These are phyloP conservation scores for Debaryomyces psychrophilus DNA, from an alignment of 1,139 yeast species.

Conservation along the genomic window DNA sequence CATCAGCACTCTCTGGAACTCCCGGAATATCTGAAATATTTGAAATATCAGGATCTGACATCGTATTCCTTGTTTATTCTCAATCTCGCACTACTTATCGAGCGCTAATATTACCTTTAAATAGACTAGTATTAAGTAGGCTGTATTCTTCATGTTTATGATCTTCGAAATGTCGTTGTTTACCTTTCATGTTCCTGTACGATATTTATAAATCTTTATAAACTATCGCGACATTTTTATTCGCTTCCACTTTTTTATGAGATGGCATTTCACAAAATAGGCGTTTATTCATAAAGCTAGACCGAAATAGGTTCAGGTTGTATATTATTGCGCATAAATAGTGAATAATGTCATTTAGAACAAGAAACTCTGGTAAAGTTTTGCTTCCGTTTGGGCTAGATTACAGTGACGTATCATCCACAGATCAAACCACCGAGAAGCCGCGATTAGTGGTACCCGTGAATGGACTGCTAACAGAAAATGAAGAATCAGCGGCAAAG, in stretches of 20 bases:
- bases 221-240: slow-evolving; percentile 5
- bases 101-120: neutral
- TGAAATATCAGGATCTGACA: neutral
- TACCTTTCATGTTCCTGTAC: neutral
- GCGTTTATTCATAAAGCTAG: neutral
- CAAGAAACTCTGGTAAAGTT: slow-evolving; percentile 29
- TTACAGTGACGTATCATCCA: slow-evolving; percentile 55
- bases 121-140: neutral
- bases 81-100: neutral
- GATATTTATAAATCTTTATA: neutral
- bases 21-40: neutral
- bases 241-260: slow-evolving; percentile 4
- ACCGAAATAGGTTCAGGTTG: neutral
- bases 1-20: slow-evolving; percentile 45
- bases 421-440: slow-evolving; percentile 35
- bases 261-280: slow-evolving; percentile 1
- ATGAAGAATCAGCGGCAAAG: slow-evolving; percentile 64
- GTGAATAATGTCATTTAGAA: slow-evolving; percentile 29
- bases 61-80: neutral
- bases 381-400: slow-evolving; percentile 71
- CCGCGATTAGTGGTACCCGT: slow-evolving; percentile 62
- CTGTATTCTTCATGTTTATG: slow-evolving; percentile 6
- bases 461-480: slow-evolving; percentile 58
- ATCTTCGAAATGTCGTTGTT: slow-evolving; percentile 7
- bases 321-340: neutral